Conservation (phyloP, 345 rosid species). For the Reutealis trisperma region DNA sequence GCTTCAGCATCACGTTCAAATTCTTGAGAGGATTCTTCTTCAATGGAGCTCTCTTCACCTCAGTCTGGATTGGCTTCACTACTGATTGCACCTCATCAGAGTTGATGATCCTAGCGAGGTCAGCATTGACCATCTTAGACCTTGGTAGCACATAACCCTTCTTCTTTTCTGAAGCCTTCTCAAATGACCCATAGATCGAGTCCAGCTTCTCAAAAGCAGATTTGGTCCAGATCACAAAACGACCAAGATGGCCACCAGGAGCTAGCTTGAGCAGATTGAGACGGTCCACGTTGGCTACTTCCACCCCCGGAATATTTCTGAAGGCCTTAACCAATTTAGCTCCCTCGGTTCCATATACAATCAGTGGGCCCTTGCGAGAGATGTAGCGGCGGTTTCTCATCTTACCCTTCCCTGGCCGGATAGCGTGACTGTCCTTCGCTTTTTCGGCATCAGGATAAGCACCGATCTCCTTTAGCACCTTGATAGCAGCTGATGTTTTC, state of each 20-base stretch:
- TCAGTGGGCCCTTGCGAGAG: conserved; percentile 83
- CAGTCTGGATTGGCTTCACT: conserved; percentile 76
- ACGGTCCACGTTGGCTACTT: conserved; percentile 81
- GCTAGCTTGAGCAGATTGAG: conserved; percentile 82
- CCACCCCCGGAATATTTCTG: conserved; percentile 92
- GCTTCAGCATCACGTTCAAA: conserved; percentile 70
- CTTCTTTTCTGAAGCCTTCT: conserved; percentile 82
- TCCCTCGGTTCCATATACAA: conserved; percentile 80
- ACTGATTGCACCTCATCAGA: conserved; percentile 95
- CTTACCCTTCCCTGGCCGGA: conserved; percentile 91
- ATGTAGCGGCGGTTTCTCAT: conserved; percentile 87
- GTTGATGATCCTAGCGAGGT: conserved; percentile 85
- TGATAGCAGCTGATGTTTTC: conserved; percentile 82
- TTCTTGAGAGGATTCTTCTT: conserved; percentile 98
- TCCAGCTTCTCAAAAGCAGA: conserved; percentile 96
- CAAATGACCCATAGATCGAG: conserved; percentile 80
- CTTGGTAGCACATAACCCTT: conserved; percentile 87
- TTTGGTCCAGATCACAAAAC: conserved; percentile 94
- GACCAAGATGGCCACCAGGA: conserved; percentile 96
- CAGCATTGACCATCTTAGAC: conserved; percentile 95
- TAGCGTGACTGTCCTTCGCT: conserved; percentile 81
- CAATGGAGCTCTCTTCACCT: conserved; percentile 65
- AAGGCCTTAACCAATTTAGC: conserved; percentile 89
- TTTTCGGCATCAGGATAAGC: conserved; percentile 86
- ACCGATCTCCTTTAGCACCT: conserved; percentile 80